A percentile compares a stretch with the other conserved stretches of the same genome.
Evolutionary conservation across 148 eudicot species (phyloP).

Genomic region (Fagopyrum esculentum): DNA sequence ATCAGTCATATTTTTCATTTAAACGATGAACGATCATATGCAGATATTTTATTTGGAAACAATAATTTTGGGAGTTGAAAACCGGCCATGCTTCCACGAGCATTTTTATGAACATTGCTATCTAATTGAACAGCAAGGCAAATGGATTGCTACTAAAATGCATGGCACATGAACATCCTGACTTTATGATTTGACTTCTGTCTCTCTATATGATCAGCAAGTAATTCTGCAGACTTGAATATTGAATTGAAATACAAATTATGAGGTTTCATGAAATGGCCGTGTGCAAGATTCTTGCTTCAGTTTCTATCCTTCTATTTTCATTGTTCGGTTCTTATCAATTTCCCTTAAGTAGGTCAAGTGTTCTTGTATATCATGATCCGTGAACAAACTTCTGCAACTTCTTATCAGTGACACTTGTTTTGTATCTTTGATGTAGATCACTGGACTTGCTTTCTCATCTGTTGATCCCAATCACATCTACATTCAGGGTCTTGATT

Average conservation of each 20-base stretch:
- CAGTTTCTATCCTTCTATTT: no score
- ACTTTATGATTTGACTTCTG: not conserved
- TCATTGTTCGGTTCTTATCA: not conserved
- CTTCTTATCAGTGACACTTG: not conserved
- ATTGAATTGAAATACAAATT: no score
- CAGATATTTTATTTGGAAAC: no score
- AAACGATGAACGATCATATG: no score
- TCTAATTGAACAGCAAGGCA: no score
- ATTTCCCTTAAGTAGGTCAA: not conserved
- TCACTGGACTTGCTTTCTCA: slow-evolving; percentile 69
- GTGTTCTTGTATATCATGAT: not conserved
- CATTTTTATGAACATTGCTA: not conserved
- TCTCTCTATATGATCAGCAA: not conserved
- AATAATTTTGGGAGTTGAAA: no score
- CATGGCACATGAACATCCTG: not conserved
- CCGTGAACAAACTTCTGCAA: not conserved
- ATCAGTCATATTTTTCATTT: no score
- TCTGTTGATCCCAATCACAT: slow-evolving; percentile 46
- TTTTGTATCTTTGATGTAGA: slow-evolving; percentile 26
- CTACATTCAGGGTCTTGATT: slow-evolving; percentile 61
- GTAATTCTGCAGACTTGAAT: not conserved
- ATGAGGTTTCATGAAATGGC: no score
- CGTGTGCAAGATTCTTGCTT: no score
- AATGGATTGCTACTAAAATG: no score
- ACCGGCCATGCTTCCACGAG: not conserved